Base-by-base conservation (phyloP, 2,329 filamentous ascomycete species). In the Epichloe glyceriae region DNA sequence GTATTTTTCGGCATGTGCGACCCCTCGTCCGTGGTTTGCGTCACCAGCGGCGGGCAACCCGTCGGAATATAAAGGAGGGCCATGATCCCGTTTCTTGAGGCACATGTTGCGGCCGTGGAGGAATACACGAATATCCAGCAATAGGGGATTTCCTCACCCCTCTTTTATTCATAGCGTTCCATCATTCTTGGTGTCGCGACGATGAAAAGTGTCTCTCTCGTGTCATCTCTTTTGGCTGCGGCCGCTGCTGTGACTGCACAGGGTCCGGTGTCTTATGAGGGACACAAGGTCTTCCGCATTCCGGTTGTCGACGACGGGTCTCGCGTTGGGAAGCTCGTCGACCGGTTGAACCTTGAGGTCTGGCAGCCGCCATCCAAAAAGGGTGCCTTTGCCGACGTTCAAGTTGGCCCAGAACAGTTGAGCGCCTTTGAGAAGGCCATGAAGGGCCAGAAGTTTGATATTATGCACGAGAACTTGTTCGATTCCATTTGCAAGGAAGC, bases 281-380 rank as follows among this genome's bases (percentile, higher is more conserved):
- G 71, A 4, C 70, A 69, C 62, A 70, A 72, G 54, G 70, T 71
- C n/a, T 66, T 69, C 48, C 69, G 70, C 19, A 58, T 73, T n/a
- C 59, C 66, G 7, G 65, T 68, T 37, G 61, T 62, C 17, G 54
- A 64, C 42, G 57, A 67, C 46, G 60, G 61, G 19, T 58, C 56
- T 51, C 57, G 57, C 19, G 56, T 72, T 47, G 63, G 64, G 53
- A 53, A 57, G n/a, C 59, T 70, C 51, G 57, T 70, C 45, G 52
- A 59, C 43, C 60, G 61, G 51, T 61, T 70, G 30, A 61, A 61
- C 5, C 59, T 72, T 44, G 54, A 57, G 44, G 65, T 65, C 4
- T 71, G 68, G 68, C 67, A 68, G 58, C 61, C 62, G 19, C 62
- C 64, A 3, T 50, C 49, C 26, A 50, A 54, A 11, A 64, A 63